These are phyloP conservation scores for Xylariaceae sp. DNA, from an alignment of 2,329 filamentous ascomycete genomes.

Conservation along the genomic window DNA sequence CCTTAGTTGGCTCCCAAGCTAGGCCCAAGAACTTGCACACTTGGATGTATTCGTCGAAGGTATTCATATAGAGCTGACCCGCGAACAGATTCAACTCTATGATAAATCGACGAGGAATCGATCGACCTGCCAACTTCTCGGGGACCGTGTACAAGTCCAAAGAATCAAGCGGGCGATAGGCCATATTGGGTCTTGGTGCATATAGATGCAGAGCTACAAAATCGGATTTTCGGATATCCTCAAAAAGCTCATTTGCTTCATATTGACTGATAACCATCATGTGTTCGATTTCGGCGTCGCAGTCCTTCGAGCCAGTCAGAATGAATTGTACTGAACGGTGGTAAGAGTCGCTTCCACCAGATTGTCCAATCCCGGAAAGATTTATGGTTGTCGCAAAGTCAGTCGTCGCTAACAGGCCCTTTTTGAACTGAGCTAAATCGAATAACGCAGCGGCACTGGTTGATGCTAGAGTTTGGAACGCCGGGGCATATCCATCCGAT, in stretches of 20 bases:
- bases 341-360: slow-evolving; percentile 3
- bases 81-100: slow-evolving; percentile 61
- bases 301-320: background rate
- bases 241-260: slow-evolving; percentile 22
- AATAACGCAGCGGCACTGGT: slow-evolving; percentile 8
- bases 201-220: slow-evolving; percentile 22
- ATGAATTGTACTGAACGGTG: slow-evolving; percentile 6
- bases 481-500: slow-evolving; percentile 6
- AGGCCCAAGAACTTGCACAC: slow-evolving; percentile 52
- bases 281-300: slow-evolving; percentile 33
- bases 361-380: background rate
- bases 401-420: slow-evolving; percentile 1
- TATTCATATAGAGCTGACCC: slow-evolving; percentile 60
- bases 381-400: slow-evolving; percentile 9
- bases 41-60: slow-evolving; percentile 49
- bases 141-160: slow-evolving; percentile 22
- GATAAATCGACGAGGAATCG: slow-evolving; percentile 13
- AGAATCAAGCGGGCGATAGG: slow-evolving; percentile 11
- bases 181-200: slow-evolving; percentile 14
- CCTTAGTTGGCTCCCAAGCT: slow-evolving; percentile 21
- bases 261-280: slow-evolving; percentile 26
- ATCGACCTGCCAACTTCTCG: background rate
- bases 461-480: slow-evolving; percentile 2
- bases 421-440: background rate
- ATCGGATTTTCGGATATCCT: slow-evolving; percentile 4